Base-by-base conservation (phyloP, 352 stramenopile species). In the Plasmopara viticola region DNA sequence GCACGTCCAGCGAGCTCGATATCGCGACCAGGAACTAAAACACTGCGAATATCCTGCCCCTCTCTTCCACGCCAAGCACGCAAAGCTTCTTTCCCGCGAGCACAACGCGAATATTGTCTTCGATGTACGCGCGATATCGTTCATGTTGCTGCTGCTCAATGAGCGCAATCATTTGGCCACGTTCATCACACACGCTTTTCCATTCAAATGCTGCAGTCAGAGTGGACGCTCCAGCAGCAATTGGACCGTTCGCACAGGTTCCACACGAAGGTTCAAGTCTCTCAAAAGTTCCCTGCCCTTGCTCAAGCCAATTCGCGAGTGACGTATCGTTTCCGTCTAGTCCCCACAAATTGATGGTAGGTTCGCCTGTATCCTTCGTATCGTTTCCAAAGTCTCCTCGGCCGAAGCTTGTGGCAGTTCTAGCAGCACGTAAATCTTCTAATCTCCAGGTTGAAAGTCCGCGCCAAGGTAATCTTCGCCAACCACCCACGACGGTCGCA, bases 91-190 rank as follows among this genome's bases (percentile, higher is more conserved):
- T 25, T 3, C 3, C 20, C 20, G 20, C 20, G 20, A 25, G 20
- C 20, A 25, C 20, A 25, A 25, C 31, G 20, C 64, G 53, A 59
- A 76, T 70, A 34, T 68, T 68, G 45, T 5, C 12, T 60, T 74
- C 66, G 41, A 76, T 44, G 30, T 73, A 74, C 37, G 30, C 29
- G 17, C 46, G 57, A 64, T 66, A 73, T 43, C 33, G 50, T 47
- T 53, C 48, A 18, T 52, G 49, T 45, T 70, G 65, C 29, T 72
- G 57, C 31, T 72, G 57, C 47, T 70, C 60, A 10, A 35, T 66
- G 15, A 52, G 44, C 30, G 6, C 9, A 29, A 40, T 40, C 14
- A 33, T n/a, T 41, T 50, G 5, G 9, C 34, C 18, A 35, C 17
- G n/a, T 45, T 29, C 17, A 45, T 13, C 18, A n/a, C 5, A 30